Evolutionary conservation across 2,329 filamentous ascomycete species (phyloP).

Genomic region (Colletotrichum sp.): DNA sequence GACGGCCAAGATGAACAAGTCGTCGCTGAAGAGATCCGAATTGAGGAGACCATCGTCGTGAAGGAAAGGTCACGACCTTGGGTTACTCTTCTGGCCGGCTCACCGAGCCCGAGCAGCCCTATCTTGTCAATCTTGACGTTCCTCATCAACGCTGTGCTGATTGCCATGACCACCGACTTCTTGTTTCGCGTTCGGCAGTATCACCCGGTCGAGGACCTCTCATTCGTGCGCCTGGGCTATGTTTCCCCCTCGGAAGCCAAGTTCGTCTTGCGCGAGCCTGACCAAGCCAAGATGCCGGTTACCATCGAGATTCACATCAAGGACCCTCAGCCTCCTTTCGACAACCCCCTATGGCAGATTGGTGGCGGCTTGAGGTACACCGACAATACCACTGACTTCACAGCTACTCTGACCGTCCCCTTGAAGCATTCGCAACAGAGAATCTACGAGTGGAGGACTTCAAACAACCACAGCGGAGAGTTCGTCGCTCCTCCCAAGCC

Average conservation of each 20-base stretch:
- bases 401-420: constrained; percentile 70
- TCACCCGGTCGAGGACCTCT: constrained; percentile 75
- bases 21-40: constrained; percentile 57
- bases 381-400: constrained; percentile 82
- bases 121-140: constrained; percentile 71
- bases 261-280: constrained; percentile 84
- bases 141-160: constrained; percentile 72
- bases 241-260: constrained; percentile 82
- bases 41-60: constrained; percentile 67
- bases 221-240: constrained; percentile 87
- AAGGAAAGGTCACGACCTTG: constrained; percentile 62
- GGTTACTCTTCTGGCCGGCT: constrained; percentile 74
- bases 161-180: constrained; percentile 76
- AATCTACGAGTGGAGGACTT: constrained; percentile 82
- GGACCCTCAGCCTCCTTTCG: constrained; percentile 54
- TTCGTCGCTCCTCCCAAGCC: constrained; percentile 79
- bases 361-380: constrained; percentile 71
- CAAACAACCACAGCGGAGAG: constrained; percentile 83
- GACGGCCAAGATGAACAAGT: constrained; percentile 35
- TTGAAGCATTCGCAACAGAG: constrained; percentile 71
- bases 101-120: constrained; percentile 74
- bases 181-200: constrained; percentile 75
- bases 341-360: constrained; percentile 68
- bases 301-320: constrained; percentile 69
- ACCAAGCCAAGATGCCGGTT: constrained; percentile 76